Evolutionary conservation across 1,284 basidiomycete species (phyloP).

Genomic region (Trametes hirsuta): DNA sequence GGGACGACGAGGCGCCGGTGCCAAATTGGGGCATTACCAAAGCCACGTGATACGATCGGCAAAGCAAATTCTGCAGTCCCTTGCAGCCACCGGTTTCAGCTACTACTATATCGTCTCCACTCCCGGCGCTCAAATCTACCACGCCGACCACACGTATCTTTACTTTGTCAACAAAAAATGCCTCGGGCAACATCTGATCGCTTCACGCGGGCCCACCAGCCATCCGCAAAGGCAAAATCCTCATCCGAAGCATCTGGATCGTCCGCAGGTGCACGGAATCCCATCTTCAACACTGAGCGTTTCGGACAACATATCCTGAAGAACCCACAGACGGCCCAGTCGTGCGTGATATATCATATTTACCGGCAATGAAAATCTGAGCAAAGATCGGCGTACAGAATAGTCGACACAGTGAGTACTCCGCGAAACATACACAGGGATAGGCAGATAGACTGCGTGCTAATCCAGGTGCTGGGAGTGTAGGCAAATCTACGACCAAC

Average conservation of each 20-base stretch:
- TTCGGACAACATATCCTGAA: constrained; percentile 99
- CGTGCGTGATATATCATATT: constrained; percentile 51
- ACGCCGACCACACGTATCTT: too few relatives aligned
- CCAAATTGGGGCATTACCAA: too few relatives aligned
- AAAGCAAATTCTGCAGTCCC: too few relatives aligned
- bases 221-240: constrained; percentile 64
- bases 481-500: constrained; percentile 93
- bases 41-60: too few relatives aligned
- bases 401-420: constrained; percentile 69
- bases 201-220: constrained; percentile 76
- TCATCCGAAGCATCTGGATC: constrained; percentile 47
- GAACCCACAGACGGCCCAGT: constrained; percentile 89
- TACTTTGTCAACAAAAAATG: constrained; percentile 51
- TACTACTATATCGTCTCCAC: too few relatives aligned
- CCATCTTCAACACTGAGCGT: constrained; percentile 90
- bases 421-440: background rate
- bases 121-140: too few relatives aligned
- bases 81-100: too few relatives aligned
- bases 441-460: background rate
- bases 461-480: constrained; percentile 1
- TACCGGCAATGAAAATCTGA: constrained; percentile 12
- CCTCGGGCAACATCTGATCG: constrained; percentile 89
- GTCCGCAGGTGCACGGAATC: constrained; percentile 65
- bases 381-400: constrained; percentile 46
- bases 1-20: too few relatives aligned